A percentile compares a stretch with the other conserved stretches of the same genome.
Conservation (phyloP, 2,329 filamentous ascomycete genomes). For the Fusarium sterilihyphosum region DNA sequence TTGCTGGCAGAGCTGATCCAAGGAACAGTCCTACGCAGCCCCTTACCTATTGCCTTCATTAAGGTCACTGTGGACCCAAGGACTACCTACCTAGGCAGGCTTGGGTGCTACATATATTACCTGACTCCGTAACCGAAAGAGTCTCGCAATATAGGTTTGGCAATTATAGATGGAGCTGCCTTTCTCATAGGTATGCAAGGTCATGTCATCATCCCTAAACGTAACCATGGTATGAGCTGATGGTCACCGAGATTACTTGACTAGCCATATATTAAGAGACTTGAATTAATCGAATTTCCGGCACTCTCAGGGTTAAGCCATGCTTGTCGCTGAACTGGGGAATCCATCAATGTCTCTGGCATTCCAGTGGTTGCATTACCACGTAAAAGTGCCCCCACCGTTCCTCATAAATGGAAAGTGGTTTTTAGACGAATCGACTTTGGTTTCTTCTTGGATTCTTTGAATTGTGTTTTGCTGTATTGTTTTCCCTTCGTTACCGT, state of each 20-base stretch:
- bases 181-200: background rate
- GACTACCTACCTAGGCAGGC: background rate
- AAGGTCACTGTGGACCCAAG: background rate
- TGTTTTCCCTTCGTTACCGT: background rate
- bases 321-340: background rate
- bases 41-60: background rate
- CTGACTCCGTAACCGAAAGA: background rate
- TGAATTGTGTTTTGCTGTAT: background rate
- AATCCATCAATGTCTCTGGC: conserved; percentile 15
- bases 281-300: background rate
- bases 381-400: background rate
- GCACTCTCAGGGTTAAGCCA: background rate
- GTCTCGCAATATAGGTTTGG: background rate
- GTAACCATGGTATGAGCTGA: background rate
- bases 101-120: background rate
- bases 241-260: background rate
- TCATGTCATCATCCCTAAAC: background rate
- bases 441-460: background rate
- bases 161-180: background rate
- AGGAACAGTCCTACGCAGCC: no score
- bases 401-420: background rate
- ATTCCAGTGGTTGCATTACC: conserved; percentile 13
- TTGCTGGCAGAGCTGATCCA: background rate
- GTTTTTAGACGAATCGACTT: background rate
- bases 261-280: background rate